phyloP scores from a whole-genome alignment of 2,329 filamentous ascomycete genomes.

The Fusarium ramigenum region DNA sequence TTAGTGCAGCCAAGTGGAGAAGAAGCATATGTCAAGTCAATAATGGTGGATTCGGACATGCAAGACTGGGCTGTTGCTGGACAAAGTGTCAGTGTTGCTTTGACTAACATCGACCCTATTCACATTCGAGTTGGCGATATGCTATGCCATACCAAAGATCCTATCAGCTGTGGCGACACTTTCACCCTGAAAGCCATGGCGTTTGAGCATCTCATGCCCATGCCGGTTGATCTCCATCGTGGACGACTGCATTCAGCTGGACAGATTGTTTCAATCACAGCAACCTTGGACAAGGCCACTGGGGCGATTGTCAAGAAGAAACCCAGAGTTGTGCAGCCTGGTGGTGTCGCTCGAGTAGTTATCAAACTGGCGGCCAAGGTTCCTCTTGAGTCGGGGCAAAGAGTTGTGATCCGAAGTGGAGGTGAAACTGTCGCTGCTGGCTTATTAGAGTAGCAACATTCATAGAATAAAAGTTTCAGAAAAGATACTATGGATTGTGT shows the following conservation, averaged over 20 bases:
- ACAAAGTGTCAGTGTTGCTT: constrained; percentile 85
- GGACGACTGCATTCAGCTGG: constrained; percentile 84
- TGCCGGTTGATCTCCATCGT: constrained; percentile 87
- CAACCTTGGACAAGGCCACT: constrained; percentile 79
- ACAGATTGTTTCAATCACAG: constrained; percentile 75
- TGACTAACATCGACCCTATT: constrained; percentile 84
- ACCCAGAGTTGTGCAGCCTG: constrained; percentile 84
- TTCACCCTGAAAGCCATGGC: constrained; percentile 88
- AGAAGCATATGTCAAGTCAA: constrained; percentile 80
- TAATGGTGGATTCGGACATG: constrained; percentile 78
- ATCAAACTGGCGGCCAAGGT: constrained; percentile 79
- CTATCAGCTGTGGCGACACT: constrained; percentile 74
- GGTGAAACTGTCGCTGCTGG: constrained; percentile 91
- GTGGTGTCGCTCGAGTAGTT: constrained; percentile 77
- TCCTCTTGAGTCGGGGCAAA: constrained; percentile 81
- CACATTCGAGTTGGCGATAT: constrained; percentile 88
- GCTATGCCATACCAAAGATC: constrained; percentile 74
- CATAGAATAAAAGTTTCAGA: neutral
- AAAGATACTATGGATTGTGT: neutral
- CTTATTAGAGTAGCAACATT: constrained; percentile 70
- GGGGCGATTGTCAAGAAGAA: constrained; percentile 83
- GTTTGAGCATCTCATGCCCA: constrained; percentile 89
- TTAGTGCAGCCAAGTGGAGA: constrained; percentile 84
- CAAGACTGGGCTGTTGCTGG: constrained; percentile 93
- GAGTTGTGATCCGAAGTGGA: constrained; percentile 81